phyloP scores from a whole-genome alignment of 768 basidiomycete species.

The Mycena vulgaris region DNA sequence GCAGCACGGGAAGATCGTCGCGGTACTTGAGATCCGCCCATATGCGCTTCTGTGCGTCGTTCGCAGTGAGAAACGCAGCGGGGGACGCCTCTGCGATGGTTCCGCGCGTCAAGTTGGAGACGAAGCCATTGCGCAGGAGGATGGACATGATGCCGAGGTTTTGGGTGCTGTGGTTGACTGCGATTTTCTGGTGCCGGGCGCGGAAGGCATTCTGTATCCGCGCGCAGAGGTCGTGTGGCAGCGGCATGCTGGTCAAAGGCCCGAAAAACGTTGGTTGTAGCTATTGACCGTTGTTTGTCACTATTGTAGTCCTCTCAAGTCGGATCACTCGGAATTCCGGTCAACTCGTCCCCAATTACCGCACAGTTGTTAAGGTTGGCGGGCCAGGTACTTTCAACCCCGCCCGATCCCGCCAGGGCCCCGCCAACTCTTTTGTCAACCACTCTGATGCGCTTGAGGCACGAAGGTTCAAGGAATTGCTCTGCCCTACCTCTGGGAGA shows the following conservation, averaged over 20 bases:
- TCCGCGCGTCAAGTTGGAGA: slow-evolving; percentile 87
- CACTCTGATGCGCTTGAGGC: too few relatives aligned
- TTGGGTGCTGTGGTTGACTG: slow-evolving; percentile 87
- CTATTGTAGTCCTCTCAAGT: too few relatives aligned
- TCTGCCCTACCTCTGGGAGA: too few relatives aligned
- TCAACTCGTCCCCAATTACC: too few relatives aligned
- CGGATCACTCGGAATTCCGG: too few relatives aligned
- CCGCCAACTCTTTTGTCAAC: too few relatives aligned
- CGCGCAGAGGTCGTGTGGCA: slow-evolving; percentile 91
- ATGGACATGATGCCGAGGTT: slow-evolving; percentile 94
- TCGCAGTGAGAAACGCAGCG: slow-evolving; percentile 67
- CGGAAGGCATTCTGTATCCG: slow-evolving; percentile 94
- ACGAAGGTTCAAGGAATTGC: too few relatives aligned
- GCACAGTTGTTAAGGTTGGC: too few relatives aligned
- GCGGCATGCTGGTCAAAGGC: slow-evolving; percentile 55
- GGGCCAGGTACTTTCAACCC: too few relatives aligned
- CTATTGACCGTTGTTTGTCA: not conserved
- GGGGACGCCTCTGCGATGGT: slow-evolving; percentile 79
- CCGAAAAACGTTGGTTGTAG: not conserved
- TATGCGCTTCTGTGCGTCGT: slow-evolving; percentile 82
- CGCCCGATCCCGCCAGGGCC: too few relatives aligned
- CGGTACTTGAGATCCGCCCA: slow-evolving; percentile 97
- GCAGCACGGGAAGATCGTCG: slow-evolving; percentile 88
- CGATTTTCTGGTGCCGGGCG: slow-evolving; percentile 83
- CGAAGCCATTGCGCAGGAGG: slow-evolving; percentile 91